Evolutionary conservation across 2,329 filamentous ascomycete genomes (phyloP).

Genomic region (Phyllosticta paracitricarpa): DNA sequence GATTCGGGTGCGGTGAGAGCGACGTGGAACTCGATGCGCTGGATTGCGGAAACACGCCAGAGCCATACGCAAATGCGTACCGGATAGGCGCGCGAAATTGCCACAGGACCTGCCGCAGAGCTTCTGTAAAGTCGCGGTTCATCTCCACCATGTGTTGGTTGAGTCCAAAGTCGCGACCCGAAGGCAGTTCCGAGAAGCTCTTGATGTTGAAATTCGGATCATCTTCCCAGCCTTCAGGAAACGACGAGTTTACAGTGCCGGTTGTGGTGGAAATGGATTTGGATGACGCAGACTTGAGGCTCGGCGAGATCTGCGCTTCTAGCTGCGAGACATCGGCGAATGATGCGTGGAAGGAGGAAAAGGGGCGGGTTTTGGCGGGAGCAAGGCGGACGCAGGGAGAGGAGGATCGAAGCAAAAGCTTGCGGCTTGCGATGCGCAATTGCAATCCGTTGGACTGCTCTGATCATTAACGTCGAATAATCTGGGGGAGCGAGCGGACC

Average conservation of each 20-base stretch:
- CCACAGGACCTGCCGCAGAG: constrained; percentile 75
- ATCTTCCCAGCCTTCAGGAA: constrained; percentile 61
- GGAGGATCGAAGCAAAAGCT: neutral
- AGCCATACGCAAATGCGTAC: constrained; percentile 96
- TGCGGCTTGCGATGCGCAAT: constrained; percentile 20
- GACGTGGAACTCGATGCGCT: constrained; percentile 40
- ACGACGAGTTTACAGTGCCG: constrained; percentile 13
- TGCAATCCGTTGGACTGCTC: constrained; percentile 17
- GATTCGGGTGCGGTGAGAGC: constrained; percentile 66
- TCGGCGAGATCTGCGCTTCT: constrained; percentile 11
- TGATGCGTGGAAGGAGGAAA: neutral
- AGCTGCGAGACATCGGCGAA: neutral
- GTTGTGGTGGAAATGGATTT: constrained; percentile 2
- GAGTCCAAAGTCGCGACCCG: constrained; percentile 69
- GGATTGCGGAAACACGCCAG: constrained; percentile 83
- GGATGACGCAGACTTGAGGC: constrained; percentile 9
- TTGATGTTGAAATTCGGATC: constrained; percentile 61
- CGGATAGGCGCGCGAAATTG: constrained; percentile 82
- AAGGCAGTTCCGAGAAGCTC: constrained; percentile 63
- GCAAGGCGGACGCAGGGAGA: neutral
- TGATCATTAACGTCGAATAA: constrained; percentile 5
- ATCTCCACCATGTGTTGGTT: constrained; percentile 90
- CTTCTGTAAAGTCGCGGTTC: constrained; percentile 90
- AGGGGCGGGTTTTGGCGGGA: neutral
- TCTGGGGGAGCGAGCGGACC: neutral